Evolutionary conservation across 352 stramenopile species (phyloP), one percentile per base, ranked within the genome.

Genomic region (Phytopythium litorale): DNA sequence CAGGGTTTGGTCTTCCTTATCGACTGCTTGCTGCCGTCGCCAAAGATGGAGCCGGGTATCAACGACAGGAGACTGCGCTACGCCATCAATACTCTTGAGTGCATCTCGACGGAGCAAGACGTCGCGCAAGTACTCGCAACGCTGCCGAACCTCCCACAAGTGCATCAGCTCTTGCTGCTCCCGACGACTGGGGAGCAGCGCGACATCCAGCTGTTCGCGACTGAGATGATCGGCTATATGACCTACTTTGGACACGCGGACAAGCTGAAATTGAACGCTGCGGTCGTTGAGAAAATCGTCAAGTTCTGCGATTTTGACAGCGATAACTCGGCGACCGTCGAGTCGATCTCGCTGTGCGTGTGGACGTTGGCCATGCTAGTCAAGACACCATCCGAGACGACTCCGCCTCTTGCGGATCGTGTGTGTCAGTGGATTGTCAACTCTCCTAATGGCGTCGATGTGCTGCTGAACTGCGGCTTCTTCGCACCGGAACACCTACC

Each of bases 191-290:
- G 18, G 2, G 62, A 71, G 12, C 61, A 59, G 1, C 64, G 64
- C 4, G 56, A 79, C 4, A 79, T 77, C n/a, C 81, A 91, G 42
- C 76, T 84, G 56, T 84, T 88, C 66, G 81, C 67, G 0, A 77
- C 79, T 0, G 71, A 91, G 50, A 82, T 85, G 63, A 72, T 89
- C 37, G 81, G 81, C 1, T 86, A 88, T 38, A 73, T 89, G 81
- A 65, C 79, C 11, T 82, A 73, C 33, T 88, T 85, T 43, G 77
- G 73, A 3, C 66, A 85, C 42, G 71, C 67, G 0, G 56, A 80
- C 7, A 66, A 62, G 28, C 66, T 91, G 4, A 46, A 57, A 11
- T 42, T 91, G 5, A 55, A 77, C 1, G 51, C 66, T 9, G 40
- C 53, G 11, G 70, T 74, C 5, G 57, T 91, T n/a, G 48, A 62